Evolutionary conservation across 345 rosid species (phyloP).

Genomic region (Boechera retrofracta): DNA sequence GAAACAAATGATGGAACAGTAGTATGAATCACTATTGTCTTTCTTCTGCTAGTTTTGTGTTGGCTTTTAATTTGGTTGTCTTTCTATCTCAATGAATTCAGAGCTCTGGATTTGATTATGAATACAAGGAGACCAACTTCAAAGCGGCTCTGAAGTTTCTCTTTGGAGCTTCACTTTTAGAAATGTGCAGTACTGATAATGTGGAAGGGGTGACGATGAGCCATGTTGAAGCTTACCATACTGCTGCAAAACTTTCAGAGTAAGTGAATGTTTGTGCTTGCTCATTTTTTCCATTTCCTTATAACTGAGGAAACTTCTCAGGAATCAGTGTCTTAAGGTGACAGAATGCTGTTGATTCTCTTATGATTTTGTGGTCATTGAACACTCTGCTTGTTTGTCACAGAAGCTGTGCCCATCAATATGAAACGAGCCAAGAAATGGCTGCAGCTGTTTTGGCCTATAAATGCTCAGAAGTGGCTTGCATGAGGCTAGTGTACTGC

Average conservation of each 20-base stretch:
- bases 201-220: too few species aligned
- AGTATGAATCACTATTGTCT: slow-evolving; percentile 9
- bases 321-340: slow-evolving; percentile 22
- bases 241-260: too few species aligned
- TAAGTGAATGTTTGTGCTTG: too few species aligned
- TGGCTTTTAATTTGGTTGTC: slow-evolving; percentile 41
- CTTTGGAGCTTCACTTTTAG: too few species aligned
- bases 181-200: too few species aligned
- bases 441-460: slow-evolving; percentile 83
- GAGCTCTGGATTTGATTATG: too few species aligned
- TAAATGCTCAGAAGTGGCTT: slow-evolving; percentile 87
- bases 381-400: slow-evolving; percentile 36
- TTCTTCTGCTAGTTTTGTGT: slow-evolving; percentile 24
- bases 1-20: slow-evolving; percentile 18
- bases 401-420: slow-evolving; percentile 77
- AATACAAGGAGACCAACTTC: too few species aligned
- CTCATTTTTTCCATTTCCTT: too few species aligned
- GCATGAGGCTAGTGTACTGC: slow-evolving; percentile 65
- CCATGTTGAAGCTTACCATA: too few species aligned
- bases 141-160: too few species aligned
- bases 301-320: neutral
- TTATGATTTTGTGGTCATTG: slow-evolving; percentile 26
- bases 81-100: slow-evolving; percentile 5
- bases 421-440: slow-evolving; percentile 65
- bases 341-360: slow-evolving; percentile 14